Base-by-base conservation (phyloP, 1,284 basidiomycete species). In the Cerrena zonata region DNA sequence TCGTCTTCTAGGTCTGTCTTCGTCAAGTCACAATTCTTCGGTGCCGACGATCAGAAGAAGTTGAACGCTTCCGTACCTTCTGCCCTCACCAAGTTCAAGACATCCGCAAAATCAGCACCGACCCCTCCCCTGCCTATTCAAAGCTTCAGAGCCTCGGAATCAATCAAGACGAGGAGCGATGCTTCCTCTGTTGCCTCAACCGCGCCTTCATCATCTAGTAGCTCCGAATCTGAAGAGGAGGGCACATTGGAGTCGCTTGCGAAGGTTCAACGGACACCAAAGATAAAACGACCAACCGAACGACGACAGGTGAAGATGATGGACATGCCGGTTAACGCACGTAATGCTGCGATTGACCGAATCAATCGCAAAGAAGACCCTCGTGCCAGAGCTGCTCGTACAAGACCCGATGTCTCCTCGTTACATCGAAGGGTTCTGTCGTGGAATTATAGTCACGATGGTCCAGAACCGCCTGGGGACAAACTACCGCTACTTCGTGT, bases 341-440 rank as follows among this genome's bases (percentile, higher is more conserved):
- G 62, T 43, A 77, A 73, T 42, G 65, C 74, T 18, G 69, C 72
- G 23, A 70, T 74, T 60, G 76, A 75, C 52, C 71, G 84, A 53
- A 56, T 79, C 37, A 69, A 75, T 38, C 7, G 30, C 7, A 7
- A 34, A 15, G 80, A 86, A 13, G 80, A 85, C 54, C 80, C 80
- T 21, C 81, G 81, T 36, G 70, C 79, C 45, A 80, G 78, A 40
- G 79, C 82, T 24, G 70, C 87, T 57, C 82, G 93, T 11, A 76
- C 94, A 57, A 86, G 84, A 58, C 94, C 94, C 0, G 87, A 98
- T 63, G 76, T 94, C 26, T 82, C 83, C 12, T 76, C 75, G 12
- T 79, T 99, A 19, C 90, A 95, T 65, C 81, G 82, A 37, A 75
- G 76, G n/a, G 76, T 99, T 36, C 70, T 99, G 1, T 82, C 86